These are phyloP conservation scores for Lumnitzera littorea DNA, from an alignment of 345 rosid species.

Conservation along the genomic window DNA sequence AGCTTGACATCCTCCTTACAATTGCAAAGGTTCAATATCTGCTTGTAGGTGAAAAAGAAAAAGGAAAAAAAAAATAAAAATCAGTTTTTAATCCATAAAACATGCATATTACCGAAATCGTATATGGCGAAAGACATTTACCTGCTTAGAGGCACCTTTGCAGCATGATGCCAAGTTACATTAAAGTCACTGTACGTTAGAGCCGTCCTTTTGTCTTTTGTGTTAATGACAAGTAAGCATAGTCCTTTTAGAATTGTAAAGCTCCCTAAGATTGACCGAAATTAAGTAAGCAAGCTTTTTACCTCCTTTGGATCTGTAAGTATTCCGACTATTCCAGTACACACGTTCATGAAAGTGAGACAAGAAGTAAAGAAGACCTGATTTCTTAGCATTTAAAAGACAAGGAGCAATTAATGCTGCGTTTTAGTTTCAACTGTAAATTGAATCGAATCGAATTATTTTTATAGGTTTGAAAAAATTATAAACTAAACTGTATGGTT, in stretches of 20 bases:
- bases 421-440: too few species aligned
- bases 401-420: too few species aligned
- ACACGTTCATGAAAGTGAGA: too few species aligned
- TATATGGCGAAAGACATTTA: slow-evolving; percentile 10
- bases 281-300: neutral
- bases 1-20: slow-evolving; percentile 62
- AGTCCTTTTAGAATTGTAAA: too few species aligned
- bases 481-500: too few species aligned
- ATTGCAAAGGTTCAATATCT: slow-evolving; percentile 70
- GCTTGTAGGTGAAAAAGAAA: slow-evolving; percentile 10
- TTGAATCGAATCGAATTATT: too few species aligned
- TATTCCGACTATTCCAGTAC: slow-evolving; percentile 92
- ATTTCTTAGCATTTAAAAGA: too few species aligned
- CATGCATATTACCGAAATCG: too few species aligned
- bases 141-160: slow-evolving; percentile 97
- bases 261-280: too few species aligned
- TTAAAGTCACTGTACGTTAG: slow-evolving; percentile 65
- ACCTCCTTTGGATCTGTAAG: slow-evolving; percentile 97
- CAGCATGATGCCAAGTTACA: slow-evolving; percentile 78
- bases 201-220: slow-evolving; percentile 89
- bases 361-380: too few species aligned
- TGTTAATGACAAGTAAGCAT: slow-evolving; percentile 24
- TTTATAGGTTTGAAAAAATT: too few species aligned
- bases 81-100: neutral
- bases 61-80: neutral